Evolutionary conservation across 164 flowering plant genomes (phyloP), one percentile per base, ranked within the genome.

Genomic region (Platanus orientalis): DNA sequence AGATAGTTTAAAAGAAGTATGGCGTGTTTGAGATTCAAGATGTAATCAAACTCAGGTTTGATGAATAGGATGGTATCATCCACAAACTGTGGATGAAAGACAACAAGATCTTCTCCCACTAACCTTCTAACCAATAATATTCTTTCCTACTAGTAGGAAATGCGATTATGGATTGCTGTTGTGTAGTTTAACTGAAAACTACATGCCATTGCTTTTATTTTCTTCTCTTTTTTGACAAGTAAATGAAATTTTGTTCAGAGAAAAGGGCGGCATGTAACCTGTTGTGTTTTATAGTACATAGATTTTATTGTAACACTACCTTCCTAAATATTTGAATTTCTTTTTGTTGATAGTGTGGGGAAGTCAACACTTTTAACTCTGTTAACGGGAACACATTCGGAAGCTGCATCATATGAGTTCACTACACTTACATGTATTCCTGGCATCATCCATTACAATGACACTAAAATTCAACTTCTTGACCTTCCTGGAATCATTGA

Each of bases 401-500:
- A 95, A 80, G 97, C 97, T 58, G 99, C 99, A 59, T 86, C 99
- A 17, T 95, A 95, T 80, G 99, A 95, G 71, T 95, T 95, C 73
- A 95, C 99, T n/a, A 95, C 99, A 0, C 97, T 95, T 73, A 92
- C 99, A 30, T 95, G 98, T 74, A 95, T 95, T 67, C 99, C 99
- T 69, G 99, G 99, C 17, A 90, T 95, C 53, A 92, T 95, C 52
- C 89, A 95, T 72, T 95, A 92, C 74, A 95, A 95, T 77, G 99
- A 83, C 72, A 90, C 99, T 44, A 95, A 95, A 77, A 95, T 92
- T 71, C 99, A 95, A 70, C 76, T 95, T 69, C 97, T 95, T 59
- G 99, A 95, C 64, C 97, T 95, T 78, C 99, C 99, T 80, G 99
- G 99, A 78, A 95, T 95, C 78, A 95, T 95, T 70, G 98, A 92